These are phyloP conservation scores for Corylus heterophylla DNA, from an alignment of 306 rosid species.

Conservation along the genomic window DNA sequence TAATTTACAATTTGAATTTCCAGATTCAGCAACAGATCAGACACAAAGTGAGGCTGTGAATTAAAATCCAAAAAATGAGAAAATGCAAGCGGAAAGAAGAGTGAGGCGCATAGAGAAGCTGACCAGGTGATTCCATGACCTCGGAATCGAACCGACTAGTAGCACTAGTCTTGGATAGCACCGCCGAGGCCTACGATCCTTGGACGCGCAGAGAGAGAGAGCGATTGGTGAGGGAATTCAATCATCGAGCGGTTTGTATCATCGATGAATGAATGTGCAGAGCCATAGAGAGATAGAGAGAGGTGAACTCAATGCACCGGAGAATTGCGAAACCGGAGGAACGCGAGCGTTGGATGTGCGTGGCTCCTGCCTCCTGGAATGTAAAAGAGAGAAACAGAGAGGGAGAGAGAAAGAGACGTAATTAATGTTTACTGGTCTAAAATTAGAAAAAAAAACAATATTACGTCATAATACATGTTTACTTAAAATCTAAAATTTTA, in stretches of 20 bases:
- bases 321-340: not conserved
- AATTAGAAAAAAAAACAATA: too few relatives aligned
- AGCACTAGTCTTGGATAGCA: not conserved
- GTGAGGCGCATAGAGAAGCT: not conserved
- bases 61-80: not conserved
- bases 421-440: too few relatives aligned
- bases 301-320: not conserved
- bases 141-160: not conserved
- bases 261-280: not conserved
- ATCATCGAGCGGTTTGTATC: not conserved
- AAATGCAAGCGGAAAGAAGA: not conserved
- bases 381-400: not conserved
- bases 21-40: not conserved
- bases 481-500: too few relatives aligned
- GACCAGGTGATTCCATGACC: constrained; percentile 7
- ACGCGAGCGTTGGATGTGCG: not conserved
- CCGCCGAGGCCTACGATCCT: not conserved
- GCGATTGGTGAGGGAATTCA: not conserved
- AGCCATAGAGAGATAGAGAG: not conserved
- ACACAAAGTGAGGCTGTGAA: not conserved
- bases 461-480: too few relatives aligned
- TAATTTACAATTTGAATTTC: not conserved
- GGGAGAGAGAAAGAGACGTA: not conserved
- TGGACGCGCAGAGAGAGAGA: not conserved
- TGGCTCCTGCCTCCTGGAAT: not conserved